These are phyloP conservation scores for Cyberlindnera amylophila DNA, from an alignment of 805 yeast genomes.

Conservation along the genomic window DNA sequence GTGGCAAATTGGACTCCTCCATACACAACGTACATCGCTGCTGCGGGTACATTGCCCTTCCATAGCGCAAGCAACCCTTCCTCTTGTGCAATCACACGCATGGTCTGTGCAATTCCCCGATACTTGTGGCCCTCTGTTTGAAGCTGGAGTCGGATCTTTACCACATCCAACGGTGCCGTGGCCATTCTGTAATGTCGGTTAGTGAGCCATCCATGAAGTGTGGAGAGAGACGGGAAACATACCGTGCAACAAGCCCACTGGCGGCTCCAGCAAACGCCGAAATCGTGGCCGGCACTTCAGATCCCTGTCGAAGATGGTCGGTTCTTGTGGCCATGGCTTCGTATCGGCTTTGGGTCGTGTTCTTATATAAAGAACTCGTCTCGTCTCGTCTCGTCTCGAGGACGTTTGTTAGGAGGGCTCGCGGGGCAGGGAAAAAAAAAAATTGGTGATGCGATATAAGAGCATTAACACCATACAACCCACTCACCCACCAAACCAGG, in stretches of 20 bases:
- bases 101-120: constrained; percentile 35
- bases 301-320: constrained; percentile 44
- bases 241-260: constrained; percentile 41
- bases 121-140: constrained; percentile 35
- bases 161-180: constrained; percentile 75
- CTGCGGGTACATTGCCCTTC: constrained; percentile 96
- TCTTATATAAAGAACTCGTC: too few relatives aligned
- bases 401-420: too few relatives aligned
- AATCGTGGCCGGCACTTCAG: constrained; percentile 36
- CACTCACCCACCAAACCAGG: too few relatives aligned
- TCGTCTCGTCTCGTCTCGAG: too few relatives aligned
- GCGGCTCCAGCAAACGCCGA: constrained; percentile 44
- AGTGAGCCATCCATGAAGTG: too few relatives aligned
- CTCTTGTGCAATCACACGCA: constrained; percentile 41
- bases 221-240: too few relatives aligned
- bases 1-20: constrained; percentile 84
- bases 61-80: constrained; percentile 83
- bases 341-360: too few relatives aligned
- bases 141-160: constrained; percentile 73
- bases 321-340: neutral
- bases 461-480: neutral
- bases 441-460: neutral
- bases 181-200: constrained; percentile 37
- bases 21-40: constrained; percentile 75
- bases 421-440: too few relatives aligned